These are phyloP conservation scores for Saturnispora quitensis DNA, from an alignment of 805 yeast species.

Conservation along the genomic window DNA sequence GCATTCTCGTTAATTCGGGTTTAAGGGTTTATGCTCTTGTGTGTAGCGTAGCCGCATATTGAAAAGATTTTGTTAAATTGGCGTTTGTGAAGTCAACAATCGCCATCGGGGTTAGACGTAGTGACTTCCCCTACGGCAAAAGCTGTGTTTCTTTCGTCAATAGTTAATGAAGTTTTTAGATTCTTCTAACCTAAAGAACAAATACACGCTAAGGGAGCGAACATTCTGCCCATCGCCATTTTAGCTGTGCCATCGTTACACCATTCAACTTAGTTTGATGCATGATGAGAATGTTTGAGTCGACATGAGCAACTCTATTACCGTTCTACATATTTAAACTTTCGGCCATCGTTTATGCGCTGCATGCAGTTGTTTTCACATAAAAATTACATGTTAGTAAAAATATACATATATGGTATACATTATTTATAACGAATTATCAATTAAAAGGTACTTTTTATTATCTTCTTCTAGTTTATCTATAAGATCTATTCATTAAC, in stretches of 20 bases:
- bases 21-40: background rate
- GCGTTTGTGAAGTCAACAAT: no score
- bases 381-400: background rate
- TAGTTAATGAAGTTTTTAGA: no score
- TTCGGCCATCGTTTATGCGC: background rate
- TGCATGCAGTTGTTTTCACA: background rate
- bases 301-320: no score
- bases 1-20: background rate
- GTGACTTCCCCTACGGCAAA: no score
- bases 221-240: no score
- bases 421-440: background rate
- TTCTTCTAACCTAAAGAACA: no score
- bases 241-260: no score
- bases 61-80: background rate
- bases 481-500: background rate
- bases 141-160: no score
- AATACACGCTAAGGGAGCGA: no score
- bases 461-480: background rate
- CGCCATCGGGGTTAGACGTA: no score
- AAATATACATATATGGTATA: background rate
- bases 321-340: background rate
- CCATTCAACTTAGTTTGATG: no score
- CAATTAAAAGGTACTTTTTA: slow-evolving; percentile 1
- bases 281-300: no score
- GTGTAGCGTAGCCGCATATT: background rate